Evolutionary conservation across 371 early-diverging fungal species (phyloP), one percentile per base, ranked within the genome.

Genomic region (Apophysomyces variabilis): DNA sequence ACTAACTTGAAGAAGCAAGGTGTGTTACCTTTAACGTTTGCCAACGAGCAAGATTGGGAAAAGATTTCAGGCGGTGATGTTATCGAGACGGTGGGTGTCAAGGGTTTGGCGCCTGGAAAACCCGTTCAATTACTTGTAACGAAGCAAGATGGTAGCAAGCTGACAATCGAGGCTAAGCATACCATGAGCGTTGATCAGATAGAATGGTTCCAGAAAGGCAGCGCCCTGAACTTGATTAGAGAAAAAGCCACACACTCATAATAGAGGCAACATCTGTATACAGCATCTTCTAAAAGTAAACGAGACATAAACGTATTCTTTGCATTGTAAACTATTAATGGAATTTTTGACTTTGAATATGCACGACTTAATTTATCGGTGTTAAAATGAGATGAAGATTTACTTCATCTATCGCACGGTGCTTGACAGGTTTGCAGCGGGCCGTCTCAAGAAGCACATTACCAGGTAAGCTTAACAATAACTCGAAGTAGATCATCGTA

Each of bases 1-100:
- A 98, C 98, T 68, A 98, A 98, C 83, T 79, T 98, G 72, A 98
- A 98, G 90, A 98, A 97, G 85, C 98, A 98, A 80, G 98, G 98
- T 66, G 93, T 98, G 37, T 82, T 98, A 58, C 97, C 98, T 32
- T 79, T 98, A 58, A 93, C 94, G 1, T 96, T 98, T 77, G 91
- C 87, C 45, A 82, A 95, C 72, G 89, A 87, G 46, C 83, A 75
- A 9, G 93, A 96, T 75, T 97, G 94, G 82, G 87, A 94, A 56
- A 83, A 80, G 70, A 83, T 96, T 68, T 77, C 84, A 47, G 90
- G 92, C 44, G 85, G 90, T 1, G 94, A 94, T 86, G 87, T 89
- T 60, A 89, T 96, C 65, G 85, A 89, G 61, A 93, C 94, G 16
- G 65, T 87, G 26, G 96, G 96, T 61, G 86, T 97, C 18, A 85